These are phyloP conservation scores for Dalechampia spathulata DNA, from an alignment of 441 rosid species.

Conservation along the genomic window DNA sequence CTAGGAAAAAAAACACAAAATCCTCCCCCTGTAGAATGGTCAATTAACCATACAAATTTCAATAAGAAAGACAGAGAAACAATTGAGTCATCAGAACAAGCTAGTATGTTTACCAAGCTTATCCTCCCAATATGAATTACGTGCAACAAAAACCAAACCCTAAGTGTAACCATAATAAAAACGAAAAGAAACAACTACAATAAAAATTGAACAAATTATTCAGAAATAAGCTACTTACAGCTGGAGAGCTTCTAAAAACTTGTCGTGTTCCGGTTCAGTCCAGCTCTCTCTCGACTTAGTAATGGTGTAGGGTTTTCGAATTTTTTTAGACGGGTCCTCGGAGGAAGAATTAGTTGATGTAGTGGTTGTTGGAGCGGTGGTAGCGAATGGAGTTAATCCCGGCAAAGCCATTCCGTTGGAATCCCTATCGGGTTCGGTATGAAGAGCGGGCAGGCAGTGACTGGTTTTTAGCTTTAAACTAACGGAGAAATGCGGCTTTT, in stretches of 20 bases:
- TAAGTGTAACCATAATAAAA: too few species aligned
- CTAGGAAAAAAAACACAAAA: conserved; percentile 4
- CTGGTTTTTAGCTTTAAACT: conserved; percentile 26
- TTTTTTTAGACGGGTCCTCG: conserved; percentile 43
- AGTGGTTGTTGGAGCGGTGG: conserved; percentile 28
- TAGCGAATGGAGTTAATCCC: conserved; percentile 45
- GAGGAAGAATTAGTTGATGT: conserved; percentile 28
- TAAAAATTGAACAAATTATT: conserved; percentile 13
- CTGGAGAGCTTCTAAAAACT: conserved; percentile 90
- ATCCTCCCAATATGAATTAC: too few species aligned
- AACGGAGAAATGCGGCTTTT: conserved; percentile 15
- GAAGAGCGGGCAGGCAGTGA: conserved; percentile 51
- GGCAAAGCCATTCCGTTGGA: conserved; percentile 65
- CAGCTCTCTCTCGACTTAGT: conserved; percentile 96
- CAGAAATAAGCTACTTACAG: conserved; percentile 45
- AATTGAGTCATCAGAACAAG: too few species aligned
- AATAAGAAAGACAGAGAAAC: too few species aligned
- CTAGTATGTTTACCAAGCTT: too few species aligned
- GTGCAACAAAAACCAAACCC: too few species aligned
- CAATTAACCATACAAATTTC: too few species aligned
- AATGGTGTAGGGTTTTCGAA: conserved; percentile 89
- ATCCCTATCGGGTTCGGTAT: conserved; percentile 69
- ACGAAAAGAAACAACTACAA: not conserved
- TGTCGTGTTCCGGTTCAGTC: conserved; percentile 94
- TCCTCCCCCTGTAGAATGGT: too few species aligned